Conservation (phyloP, 345 rosid genomes). For the Nasturtium officinale region DNA sequence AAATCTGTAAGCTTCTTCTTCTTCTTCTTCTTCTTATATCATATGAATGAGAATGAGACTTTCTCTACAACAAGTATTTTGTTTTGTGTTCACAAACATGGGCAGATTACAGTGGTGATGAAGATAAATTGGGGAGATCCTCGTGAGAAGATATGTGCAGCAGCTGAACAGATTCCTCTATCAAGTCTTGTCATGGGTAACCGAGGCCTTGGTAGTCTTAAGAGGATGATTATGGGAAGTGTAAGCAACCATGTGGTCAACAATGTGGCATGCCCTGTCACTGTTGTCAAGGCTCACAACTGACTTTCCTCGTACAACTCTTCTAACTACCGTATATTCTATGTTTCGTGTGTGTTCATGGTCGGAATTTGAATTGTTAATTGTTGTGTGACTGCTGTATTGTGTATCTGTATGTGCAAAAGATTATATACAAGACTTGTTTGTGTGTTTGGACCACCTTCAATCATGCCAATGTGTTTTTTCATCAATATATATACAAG, state of each 20-base stretch:
- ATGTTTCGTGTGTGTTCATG: conserved; percentile 30
- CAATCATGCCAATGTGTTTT: background rate
- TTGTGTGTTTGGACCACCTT: conserved; percentile 19
- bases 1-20: conserved; percentile 49
- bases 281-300: conserved; percentile 62
- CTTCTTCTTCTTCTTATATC: background rate
- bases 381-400: conserved; percentile 5
- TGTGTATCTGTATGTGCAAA: conserved; percentile 8
- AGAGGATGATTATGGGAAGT: conserved; percentile 81
- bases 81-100: conserved; percentile 3
- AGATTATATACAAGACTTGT: background rate
- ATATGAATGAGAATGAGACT: background rate
- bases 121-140: conserved; percentile 91
- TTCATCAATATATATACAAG: background rate
- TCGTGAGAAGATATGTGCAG: conserved; percentile 82
- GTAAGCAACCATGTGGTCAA: conserved; percentile 84
- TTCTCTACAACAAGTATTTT: background rate
- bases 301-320: conserved; percentile 6
- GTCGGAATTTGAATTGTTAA: conserved; percentile 13
- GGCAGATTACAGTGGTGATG: conserved; percentile 53
- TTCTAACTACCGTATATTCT: background rate
- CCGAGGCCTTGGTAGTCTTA: conserved; percentile 79
- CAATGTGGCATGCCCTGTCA: conserved; percentile 71
- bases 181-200: conserved; percentile 75
- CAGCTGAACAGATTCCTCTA: conserved; percentile 70